Conservation (phyloP, 805 yeast genomes). For the Ogataea zsoltii region DNA sequence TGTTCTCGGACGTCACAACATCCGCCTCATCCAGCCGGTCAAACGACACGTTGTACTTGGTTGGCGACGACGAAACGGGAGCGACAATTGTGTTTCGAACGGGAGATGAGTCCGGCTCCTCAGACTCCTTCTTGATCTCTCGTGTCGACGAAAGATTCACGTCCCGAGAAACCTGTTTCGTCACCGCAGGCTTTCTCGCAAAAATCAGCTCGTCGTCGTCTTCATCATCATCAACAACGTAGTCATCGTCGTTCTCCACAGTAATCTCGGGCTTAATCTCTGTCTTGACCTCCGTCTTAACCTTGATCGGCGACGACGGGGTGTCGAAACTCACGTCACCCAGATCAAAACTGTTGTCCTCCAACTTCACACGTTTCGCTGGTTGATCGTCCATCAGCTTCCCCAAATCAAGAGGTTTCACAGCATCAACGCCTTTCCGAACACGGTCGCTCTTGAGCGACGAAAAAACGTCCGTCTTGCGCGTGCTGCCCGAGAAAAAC, state of each 20-base stretch:
- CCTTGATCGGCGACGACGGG: constrained; percentile 35
- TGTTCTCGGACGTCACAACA: constrained; percentile 28
- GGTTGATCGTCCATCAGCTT: constrained; percentile 24
- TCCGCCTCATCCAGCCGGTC: constrained; percentile 38
- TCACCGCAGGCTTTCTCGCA: constrained; percentile 51
- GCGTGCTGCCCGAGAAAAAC: constrained; percentile 16
- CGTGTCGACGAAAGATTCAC: constrained; percentile 41
- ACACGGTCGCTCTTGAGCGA: constrained; percentile 27
- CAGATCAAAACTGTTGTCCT: constrained; percentile 17
- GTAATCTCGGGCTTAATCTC: neutral
- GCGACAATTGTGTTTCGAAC: constrained; percentile 9
- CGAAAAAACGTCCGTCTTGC: constrained; percentile 31
- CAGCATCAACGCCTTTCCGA: constrained; percentile 29
- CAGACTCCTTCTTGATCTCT: constrained; percentile 7
- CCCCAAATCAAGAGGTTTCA: constrained; percentile 24
- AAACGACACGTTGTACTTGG: constrained; percentile 25
- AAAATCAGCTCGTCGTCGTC: constrained; percentile 62
- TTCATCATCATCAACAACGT: constrained; percentile 42
- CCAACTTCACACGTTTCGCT: constrained; percentile 25
- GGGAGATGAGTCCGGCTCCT: constrained; percentile 29
- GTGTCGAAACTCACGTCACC: constrained; percentile 18
- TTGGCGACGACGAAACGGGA: constrained; percentile 25
- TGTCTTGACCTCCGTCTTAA: constrained; percentile 2
- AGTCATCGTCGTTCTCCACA: constrained; percentile 16
- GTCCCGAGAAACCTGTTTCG: constrained; percentile 40